Evolutionary conservation across 2,329 filamentous ascomycete species (phyloP).

Genomic region (Chrysosporium keratinophilum): DNA sequence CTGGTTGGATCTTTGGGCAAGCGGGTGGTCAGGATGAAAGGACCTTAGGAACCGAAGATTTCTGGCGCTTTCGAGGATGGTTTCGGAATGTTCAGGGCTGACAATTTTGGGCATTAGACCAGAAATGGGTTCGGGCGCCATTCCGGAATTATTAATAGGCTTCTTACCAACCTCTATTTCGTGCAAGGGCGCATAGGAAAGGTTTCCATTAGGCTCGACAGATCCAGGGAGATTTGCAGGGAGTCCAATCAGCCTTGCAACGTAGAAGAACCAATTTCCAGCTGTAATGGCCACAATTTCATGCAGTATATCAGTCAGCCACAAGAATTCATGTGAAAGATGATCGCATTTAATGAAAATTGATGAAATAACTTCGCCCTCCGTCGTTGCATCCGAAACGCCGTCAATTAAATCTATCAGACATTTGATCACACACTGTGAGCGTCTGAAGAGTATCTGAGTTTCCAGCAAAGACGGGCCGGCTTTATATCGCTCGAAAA

Average conservation of each 20-base stretch:
- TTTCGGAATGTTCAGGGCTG: slow-evolving; percentile 54
- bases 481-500: slow-evolving; percentile 21
- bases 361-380: slow-evolving; percentile 52
- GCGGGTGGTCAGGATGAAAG: slow-evolving; percentile 60
- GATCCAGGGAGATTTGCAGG: slow-evolving; percentile 47
- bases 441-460: slow-evolving; percentile 32
- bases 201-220: slow-evolving; percentile 38
- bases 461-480: slow-evolving; percentile 30
- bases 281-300: slow-evolving; percentile 56
- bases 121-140: neutral
- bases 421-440: slow-evolving; percentile 28
- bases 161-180: slow-evolving; percentile 28
- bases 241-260: slow-evolving; percentile 67
- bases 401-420: slow-evolving; percentile 31
- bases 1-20: slow-evolving; percentile 47
- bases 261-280: slow-evolving; percentile 55
- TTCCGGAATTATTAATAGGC: slow-evolving; percentile 51
- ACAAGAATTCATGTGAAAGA: slow-evolving; percentile 53
- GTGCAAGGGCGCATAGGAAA: neutral
- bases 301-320: slow-evolving; percentile 54
- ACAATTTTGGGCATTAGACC: slow-evolving; percentile 58
- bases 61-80: slow-evolving; percentile 69
- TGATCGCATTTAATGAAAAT: slow-evolving; percentile 53
- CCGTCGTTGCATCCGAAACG: slow-evolving; percentile 42
- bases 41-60: slow-evolving; percentile 62